Base-by-base conservation (phyloP, 352 stramenopile genomes). In the Phytophthora fragariaefolia region DNA sequence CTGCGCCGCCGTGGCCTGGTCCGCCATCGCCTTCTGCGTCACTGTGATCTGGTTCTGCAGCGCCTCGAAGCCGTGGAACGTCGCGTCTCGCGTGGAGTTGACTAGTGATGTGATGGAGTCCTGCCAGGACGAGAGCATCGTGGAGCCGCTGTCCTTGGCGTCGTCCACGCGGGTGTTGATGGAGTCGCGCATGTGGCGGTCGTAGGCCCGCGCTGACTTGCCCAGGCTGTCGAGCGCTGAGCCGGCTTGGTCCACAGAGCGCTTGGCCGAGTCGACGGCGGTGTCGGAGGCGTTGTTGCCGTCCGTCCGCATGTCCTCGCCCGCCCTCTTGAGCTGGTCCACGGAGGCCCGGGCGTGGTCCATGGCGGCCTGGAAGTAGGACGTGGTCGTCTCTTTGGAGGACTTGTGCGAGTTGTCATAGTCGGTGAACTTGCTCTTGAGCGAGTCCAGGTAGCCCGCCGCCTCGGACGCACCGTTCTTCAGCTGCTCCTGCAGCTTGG, bases 391-490 rank as follows among this genome's bases (percentile, higher is more conserved):
- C 28, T 82, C 73, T 17, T 62, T 66, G 4, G 72, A 71, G 0
- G 70, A 68, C 20, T 74, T 70, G 73, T 86, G 53, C 23, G 75
- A 63, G n/a, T 58, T 69, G 53, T 87, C 75, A 49, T 82, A 82
- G 54, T 78, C 67, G 24, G 58, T 36, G 28, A 83, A 68, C 56
- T 79, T 80, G 55, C 30, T 62, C 63, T 76, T 79, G 52, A 85
- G 71, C 22, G 66, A 77, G 45, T 74, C 58, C 17, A 79, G 58
- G 61, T 84, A 84, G 32, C 43, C 61, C 0, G 68, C 40, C 0
- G 73, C 69, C 46, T 82, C 71, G 6, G 59, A 53, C 10, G 69
- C 56, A 17, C 71, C 65, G 24, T 68, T 67, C 30, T 74, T 51
- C 51, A 84, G 69, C 48, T 77, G 55, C 6, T 73, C 58, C 22